Base-by-base conservation (phyloP, 2,329 filamentous ascomycete genomes). In the Fusarium sp. region DNA sequence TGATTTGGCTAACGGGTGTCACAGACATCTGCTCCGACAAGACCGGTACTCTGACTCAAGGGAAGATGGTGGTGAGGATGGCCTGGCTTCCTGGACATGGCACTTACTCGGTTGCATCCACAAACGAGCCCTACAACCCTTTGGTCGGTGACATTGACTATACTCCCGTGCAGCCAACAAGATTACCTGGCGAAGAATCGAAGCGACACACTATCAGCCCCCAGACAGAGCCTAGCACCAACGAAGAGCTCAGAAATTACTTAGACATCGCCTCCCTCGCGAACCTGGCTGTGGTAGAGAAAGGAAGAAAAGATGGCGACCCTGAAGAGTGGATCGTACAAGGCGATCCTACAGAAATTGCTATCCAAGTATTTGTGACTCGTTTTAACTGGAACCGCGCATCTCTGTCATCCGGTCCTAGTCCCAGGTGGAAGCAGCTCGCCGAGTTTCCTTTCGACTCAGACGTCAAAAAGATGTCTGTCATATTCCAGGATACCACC, bases 401-500 rank as follows among this genome's bases (percentile, higher is more conserved):
- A 17, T 78, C 79, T 19, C 84, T 85, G 62, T 84, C 83, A 0
- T 78, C 81, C 7, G 83, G 82, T 8, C 78, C 84, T 0, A 78
- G 75, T 7, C 78, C 85, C 1, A 65, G 79, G 34, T 89, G 87
- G 87, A 80, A 79, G 23, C 83, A 89, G 63, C 77, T 89, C 20
- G 86, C 87, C 2, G 91, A 93, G 70, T 91, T 90, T 56, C 90
- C 90, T 0, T 93, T 93, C 69, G 90, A 92, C 73, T 92, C 89
- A 0, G 86, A 86, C 55, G 85, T 92, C 63, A 93, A 93, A 81
- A 91, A 89, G 70, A 93, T 93, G 91, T 91, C 89, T 0, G 89
- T 91, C 30, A 87, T 92, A 45, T 91, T 89, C 75, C 74, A 83
- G 48, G 75, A 83, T 24, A 70, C 69, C 6, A 69, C 75, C 4